Percentiles rank a stretch among this genome's conserved stretches.
These are phyloP conservation scores for Pittosporum tobira DNA, from an alignment of 129 eudicot species.

Conservation along the genomic window DNA sequence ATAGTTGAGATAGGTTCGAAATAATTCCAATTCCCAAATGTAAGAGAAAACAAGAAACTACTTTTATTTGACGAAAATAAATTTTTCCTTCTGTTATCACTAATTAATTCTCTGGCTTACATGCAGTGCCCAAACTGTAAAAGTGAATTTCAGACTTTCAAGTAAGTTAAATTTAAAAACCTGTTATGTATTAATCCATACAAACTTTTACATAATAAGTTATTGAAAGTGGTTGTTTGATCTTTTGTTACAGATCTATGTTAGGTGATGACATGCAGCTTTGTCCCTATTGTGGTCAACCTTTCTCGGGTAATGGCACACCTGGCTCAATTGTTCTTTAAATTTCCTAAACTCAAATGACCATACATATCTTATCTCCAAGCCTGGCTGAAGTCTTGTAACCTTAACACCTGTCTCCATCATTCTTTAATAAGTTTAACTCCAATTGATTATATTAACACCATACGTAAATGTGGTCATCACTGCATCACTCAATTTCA, in stretches of 20 bases:
- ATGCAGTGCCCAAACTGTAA: slow-evolving; percentile 94
- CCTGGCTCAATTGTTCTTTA: slow-evolving; percentile 5
- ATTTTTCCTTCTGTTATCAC: not conserved
- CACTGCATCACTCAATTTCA: not conserved
- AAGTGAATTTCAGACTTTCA: slow-evolving; percentile 70
- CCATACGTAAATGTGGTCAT: not conserved
- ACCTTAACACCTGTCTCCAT: not conserved
- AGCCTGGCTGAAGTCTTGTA: no score
- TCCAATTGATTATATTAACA: not conserved
- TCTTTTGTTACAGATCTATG: slow-evolving; percentile 45
- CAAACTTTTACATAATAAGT: not conserved
- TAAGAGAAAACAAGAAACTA: not conserved
- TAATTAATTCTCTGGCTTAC: slow-evolving; percentile 7
- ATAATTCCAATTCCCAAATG: no score
- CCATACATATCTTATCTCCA: no score
- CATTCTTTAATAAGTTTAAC: not conserved
- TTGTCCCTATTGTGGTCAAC: slow-evolving; percentile 81
- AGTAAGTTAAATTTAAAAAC: slow-evolving; percentile 40
- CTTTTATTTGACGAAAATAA: not conserved
- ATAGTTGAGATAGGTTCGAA: no score
- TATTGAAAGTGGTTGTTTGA: slow-evolving; percentile 5
- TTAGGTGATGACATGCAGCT: slow-evolving; percentile 58
- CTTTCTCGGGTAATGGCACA: slow-evolving; percentile 62
- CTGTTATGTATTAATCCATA: slow-evolving; percentile 3
- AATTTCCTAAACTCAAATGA: no score